Percentiles rank a stretch among this genome's conserved stretches.
phyloP scores from a whole-genome alignment of 1,284 basidiomycete genomes.

The Phlebopus sp. region DNA sequence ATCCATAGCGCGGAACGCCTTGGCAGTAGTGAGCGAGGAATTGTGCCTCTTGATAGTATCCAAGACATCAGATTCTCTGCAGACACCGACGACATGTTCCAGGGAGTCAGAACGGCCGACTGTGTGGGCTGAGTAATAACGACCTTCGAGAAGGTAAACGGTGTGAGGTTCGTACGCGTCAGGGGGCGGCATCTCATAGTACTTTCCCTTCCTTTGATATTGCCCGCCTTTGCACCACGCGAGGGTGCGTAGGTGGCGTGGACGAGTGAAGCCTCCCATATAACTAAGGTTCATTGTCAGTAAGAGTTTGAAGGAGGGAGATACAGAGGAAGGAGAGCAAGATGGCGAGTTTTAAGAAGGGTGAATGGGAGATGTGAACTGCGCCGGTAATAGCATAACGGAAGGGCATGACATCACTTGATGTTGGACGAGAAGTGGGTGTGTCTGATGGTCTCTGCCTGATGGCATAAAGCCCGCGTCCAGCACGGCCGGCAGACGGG shows the following conservation, averaged over 20 bases:
- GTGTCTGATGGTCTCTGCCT: neutral
- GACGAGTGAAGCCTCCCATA: conserved; percentile 42
- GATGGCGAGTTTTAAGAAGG: neutral
- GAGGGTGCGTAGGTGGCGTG: conserved; percentile 36
- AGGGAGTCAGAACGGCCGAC: conserved; percentile 33
- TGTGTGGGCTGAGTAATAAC: conserved; percentile 32
- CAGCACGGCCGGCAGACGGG: neutral
- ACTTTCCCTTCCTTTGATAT: conserved; percentile 27
- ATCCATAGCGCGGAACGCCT: conserved; percentile 33
- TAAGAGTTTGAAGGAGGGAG: neutral
- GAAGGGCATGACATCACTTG: conserved; percentile 27
- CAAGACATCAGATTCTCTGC: conserved; percentile 34
- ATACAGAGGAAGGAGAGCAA: conserved; percentile 3
- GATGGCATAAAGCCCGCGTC: neutral
- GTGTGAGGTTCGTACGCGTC: conserved; percentile 41
- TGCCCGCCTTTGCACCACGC: conserved; percentile 39
- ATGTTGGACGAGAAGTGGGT: conserved; percentile 2
- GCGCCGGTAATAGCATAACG: neutral
- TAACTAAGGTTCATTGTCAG: conserved; percentile 19
- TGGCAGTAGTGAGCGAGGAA: conserved; percentile 13
- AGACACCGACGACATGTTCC: conserved; percentile 38
- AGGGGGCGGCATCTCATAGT: conserved; percentile 32
- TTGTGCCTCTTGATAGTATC: conserved; percentile 33
- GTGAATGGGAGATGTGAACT: neutral
- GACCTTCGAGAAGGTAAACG: conserved; percentile 39